Conservation (phyloP, 306 rosid genomes). For the Casuarina glauca region DNA sequence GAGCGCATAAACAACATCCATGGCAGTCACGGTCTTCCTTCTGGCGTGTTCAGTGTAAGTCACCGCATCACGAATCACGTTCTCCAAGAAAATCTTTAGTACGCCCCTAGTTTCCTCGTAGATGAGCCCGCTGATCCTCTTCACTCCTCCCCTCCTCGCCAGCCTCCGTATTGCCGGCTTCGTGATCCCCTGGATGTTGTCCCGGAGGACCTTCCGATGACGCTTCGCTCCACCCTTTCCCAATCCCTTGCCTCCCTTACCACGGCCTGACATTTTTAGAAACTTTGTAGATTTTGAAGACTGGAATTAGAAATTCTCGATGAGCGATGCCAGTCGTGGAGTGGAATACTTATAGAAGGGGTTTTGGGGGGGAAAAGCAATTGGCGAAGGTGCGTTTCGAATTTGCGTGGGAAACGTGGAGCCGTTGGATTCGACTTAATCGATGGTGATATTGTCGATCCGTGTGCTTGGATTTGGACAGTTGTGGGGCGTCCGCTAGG, state of each 20-base stretch:
- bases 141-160: constrained; percentile 41
- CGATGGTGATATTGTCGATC: constrained; percentile 3
- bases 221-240: constrained; percentile 47
- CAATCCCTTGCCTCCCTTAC: constrained; percentile 44
- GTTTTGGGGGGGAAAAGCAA: neutral
- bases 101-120: constrained; percentile 38
- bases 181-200: constrained; percentile 43
- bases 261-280: constrained; percentile 34
- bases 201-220: constrained; percentile 37
- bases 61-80: constrained; percentile 36
- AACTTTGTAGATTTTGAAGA: neutral
- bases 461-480: neutral
- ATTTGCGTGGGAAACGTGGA: neutral
- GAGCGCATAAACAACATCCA: constrained; percentile 40
- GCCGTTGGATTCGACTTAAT: constrained; percentile 12
- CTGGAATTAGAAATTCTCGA: neutral
- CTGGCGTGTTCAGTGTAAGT: constrained; percentile 30
- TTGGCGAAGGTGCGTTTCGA: neutral
- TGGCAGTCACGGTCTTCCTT: constrained; percentile 39
- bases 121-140: constrained; percentile 38
- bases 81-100: constrained; percentile 37
- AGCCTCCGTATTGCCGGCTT: constrained; percentile 37
- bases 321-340: neutral
- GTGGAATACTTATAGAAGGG: neutral
- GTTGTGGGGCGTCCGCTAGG: constrained; percentile 3